Base-by-base conservation (phyloP, 495 filamentous ascomycete genomes). In the Lasiosphaeria miniovina region DNA sequence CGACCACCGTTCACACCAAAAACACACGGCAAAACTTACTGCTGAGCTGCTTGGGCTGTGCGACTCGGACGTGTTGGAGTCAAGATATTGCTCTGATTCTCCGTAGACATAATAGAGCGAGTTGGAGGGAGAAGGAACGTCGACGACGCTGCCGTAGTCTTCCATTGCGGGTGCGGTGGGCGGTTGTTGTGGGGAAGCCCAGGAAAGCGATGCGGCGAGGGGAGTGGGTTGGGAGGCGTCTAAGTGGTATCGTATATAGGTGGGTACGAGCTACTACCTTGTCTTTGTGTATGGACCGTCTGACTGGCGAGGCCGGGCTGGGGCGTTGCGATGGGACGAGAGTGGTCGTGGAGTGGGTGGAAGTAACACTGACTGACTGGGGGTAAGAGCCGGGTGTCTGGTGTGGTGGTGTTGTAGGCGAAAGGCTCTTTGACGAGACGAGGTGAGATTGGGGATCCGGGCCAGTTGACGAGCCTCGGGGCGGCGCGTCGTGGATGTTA, bases 41-140 rank as follows among this genome's bases (percentile, higher is more conserved):
- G 70, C 61, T 36, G 74, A 74, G 55, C 70, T 72, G 58, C 66
- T 71, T 32, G 75, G 71, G 62, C 75, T 78, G 32, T 75, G 72
- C 4, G 74, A 74, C 45, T 72, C 73, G 9, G 75, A 77, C 10
- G 66, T 63, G 53, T 66, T 67, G 15, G 70, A 52, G 49, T 75
- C 73, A 32, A 73, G 61, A 54, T 78, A 78, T 24, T 71, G 67
- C 31, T 78, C 75, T 7, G 66, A 52, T 36, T 76, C 73, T 3
- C 69, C 72, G 59, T 74, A 76, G 36, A 71, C 55, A 54, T 75
- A 75, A 48, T 66, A 66, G 53, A 74, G 57, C 3, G 69, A 67
- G 55, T 66, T 67, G 17, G 69, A 60, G 24, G 74, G 72, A 34
- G 75, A 76, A 31, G 71, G 62, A n/a, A 75, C 51, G 57, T 73